Base-by-base conservation (phyloP, 2,329 filamentous ascomycete species). In the Ciborinia camelliae region DNA sequence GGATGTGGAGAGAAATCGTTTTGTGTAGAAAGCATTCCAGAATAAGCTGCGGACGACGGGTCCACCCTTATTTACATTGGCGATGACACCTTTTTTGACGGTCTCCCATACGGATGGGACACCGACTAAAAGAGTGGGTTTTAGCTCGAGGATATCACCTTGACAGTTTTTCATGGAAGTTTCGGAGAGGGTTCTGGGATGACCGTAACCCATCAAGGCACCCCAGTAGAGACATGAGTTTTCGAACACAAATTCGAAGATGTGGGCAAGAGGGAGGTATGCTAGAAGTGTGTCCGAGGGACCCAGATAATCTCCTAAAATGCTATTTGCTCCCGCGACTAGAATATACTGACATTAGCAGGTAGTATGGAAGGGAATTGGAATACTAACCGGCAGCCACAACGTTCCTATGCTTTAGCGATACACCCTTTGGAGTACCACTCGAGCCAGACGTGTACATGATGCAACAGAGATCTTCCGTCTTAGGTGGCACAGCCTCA, bases 51-150 rank as follows among this genome's bases (percentile, higher is more conserved):
- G 87, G 65, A 88, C 83, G 48, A 97, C 64, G 20, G 82, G 77
- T 71, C 87, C 86, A 68, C 88, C 83, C 64, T 84, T 80, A 74
- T 90, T 88, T 65, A 97, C 87, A 77, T 69, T 67, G 6, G 66
- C 79, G 69, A 94, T 81, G 73, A 99, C 90, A 63, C 95, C 95
- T 82, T 99, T 99, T 82, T 92, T 94, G 73, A 99, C 90, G 1
- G 91, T 93, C 79, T 99, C 95, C 93, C 94, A 99, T 39, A 99
- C 90, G 65, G 96, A 93, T 1, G 95, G 95, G 3, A 99, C 95
- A 76, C 95, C 95, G 47, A 97, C 90, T 75, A 99, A 85, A 75
- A 97, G 85, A 2, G 92, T 96, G 0, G 95, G 95, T 71, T 85
- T 85, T 75, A 98, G 90, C 74, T 97, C 93, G 67, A 90, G 90